phyloP scores from a whole-genome alignment of 371 early-diverging fungal genomes.

The Apophysomyces sp. region DNA sequence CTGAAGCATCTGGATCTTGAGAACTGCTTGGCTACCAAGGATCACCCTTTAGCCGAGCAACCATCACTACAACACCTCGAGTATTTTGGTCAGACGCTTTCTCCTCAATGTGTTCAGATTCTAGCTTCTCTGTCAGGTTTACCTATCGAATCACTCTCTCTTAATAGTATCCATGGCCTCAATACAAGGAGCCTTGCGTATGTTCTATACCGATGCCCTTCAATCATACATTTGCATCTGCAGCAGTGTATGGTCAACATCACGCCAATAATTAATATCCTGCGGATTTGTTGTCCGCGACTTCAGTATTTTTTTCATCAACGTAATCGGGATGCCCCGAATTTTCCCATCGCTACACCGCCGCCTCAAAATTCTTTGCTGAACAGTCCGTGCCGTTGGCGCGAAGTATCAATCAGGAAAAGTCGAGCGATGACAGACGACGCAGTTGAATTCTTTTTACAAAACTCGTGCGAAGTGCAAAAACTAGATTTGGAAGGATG shows the following conservation, averaged over 20 bases:
- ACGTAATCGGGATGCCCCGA: neutral
- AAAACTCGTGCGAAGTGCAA: neutral
- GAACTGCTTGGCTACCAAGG: conserved; percentile 24
- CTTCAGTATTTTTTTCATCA: conserved; percentile 1
- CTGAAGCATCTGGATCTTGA: conserved; percentile 17
- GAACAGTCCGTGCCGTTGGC: neutral
- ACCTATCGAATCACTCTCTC: conserved; percentile 3
- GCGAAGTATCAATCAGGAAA: neutral
- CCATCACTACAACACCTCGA: conserved; percentile 8
- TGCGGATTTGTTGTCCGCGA: conserved; percentile 9
- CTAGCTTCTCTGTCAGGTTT: neutral
- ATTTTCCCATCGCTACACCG: neutral
- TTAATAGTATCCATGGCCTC: conserved; percentile 23
- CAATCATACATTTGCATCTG: conserved; percentile 5
- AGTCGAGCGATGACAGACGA: neutral
- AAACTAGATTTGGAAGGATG: conserved; percentile 4
- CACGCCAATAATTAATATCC: conserved; percentile 16
- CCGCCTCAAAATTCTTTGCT: neutral
- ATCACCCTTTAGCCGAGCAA: neutral
- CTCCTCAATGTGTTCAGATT: neutral
- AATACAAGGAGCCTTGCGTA: conserved; percentile 10
- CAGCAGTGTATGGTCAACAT: conserved; percentile 21
- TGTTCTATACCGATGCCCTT: conserved; percentile 17
- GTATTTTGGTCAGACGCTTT: conserved; percentile 7
- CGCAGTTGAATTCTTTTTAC: neutral